Evolutionary conservation across 176 grass and related monocot genomes (phyloP), one percentile per base, ranked within the genome.

Genomic region (Neostapfia colusana): DNA sequence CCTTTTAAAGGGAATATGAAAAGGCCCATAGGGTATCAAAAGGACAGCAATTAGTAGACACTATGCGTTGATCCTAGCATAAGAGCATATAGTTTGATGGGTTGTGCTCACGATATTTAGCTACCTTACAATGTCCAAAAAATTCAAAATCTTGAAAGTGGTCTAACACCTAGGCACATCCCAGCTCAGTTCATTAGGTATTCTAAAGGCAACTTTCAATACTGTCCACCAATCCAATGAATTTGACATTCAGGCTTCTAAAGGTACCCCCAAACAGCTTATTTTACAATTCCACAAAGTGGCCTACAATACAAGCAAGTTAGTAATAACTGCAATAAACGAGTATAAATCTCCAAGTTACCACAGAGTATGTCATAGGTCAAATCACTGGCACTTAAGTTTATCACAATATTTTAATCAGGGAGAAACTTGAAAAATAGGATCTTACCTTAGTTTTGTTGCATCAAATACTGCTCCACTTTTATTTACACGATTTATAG

Each of bases 391-490:
- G 8, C 4, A 20, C 60, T 14, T 27, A 72, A 80, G 26, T 14
- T 79, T 15, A 15, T 40, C 17, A 31, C 31, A 24, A 82, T 34
- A 65, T 56, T 31, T 63, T 54, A 17, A 45, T 54, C 21, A 66
- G 36, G 70, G 15, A 61, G 57, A 38, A 79, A 62, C 25, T 18
- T 73, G 48, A 48, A 24, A 54, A 61, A 72, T 53, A 9, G 23
- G 38, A 60, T 71, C 71, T 85, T 87, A 99, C 95, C 88, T 95
- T 26, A 99, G 64, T 80, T 99, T 99, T 82, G 85, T 85, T 43
- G 73, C 82, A 73, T 99, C 95, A 82, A 99, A 95, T 65, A 99
- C 87, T 49, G 95, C 95, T 57, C 95, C 95, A 83, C 95, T 99
- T 88, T 95, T 99, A 83, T 99, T 99, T 54, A 99, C 95, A 57